Evolutionary conservation across 164 flowering plant species (phyloP).

Genomic region (Vitis cinerea): DNA sequence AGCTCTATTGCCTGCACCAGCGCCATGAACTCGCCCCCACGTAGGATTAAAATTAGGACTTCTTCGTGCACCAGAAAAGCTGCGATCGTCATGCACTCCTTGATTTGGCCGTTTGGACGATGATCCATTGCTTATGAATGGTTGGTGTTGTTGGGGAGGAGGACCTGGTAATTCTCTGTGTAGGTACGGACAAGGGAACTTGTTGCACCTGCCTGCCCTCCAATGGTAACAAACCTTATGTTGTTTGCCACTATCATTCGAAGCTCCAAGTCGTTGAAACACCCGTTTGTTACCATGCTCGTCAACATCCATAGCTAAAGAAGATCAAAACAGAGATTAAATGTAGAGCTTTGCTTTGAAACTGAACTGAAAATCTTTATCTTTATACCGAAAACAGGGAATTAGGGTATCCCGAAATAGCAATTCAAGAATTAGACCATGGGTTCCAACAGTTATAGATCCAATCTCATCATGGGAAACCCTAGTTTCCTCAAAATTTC

Average conservation of each 20-base stretch:
- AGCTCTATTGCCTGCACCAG: conserved; percentile 18
- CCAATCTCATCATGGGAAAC: too few species aligned
- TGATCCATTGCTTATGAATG: conserved; percentile 17
- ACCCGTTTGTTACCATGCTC: conserved; percentile 32
- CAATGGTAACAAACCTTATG: conserved; percentile 72
- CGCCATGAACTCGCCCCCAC: conserved; percentile 53
- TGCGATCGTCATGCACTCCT: conserved; percentile 27
- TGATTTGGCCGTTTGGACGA: conserved; percentile 27
- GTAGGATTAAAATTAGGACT: conserved; percentile 29
- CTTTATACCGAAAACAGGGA: too few species aligned
- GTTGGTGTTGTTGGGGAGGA: background rate
- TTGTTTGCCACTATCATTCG: conserved; percentile 9
- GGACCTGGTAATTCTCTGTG: conserved; percentile 52
- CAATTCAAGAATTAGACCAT: too few species aligned
- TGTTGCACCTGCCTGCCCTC: conserved; percentile 64
- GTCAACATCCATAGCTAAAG: conserved; percentile 35
- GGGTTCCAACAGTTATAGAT: too few species aligned
- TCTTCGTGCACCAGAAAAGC: conserved; percentile 30
- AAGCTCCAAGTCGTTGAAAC: conserved; percentile 33
- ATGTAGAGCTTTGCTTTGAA: too few species aligned
- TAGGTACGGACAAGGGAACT: conserved; percentile 52
- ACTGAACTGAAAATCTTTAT: too few species aligned
- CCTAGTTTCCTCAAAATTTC: too few species aligned
- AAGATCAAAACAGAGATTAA: background rate
- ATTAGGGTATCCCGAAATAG: too few species aligned